These are phyloP conservation scores for Carex cristatella DNA, from an alignment of 176 grass and related monocot species.

Conservation along the genomic window DNA sequence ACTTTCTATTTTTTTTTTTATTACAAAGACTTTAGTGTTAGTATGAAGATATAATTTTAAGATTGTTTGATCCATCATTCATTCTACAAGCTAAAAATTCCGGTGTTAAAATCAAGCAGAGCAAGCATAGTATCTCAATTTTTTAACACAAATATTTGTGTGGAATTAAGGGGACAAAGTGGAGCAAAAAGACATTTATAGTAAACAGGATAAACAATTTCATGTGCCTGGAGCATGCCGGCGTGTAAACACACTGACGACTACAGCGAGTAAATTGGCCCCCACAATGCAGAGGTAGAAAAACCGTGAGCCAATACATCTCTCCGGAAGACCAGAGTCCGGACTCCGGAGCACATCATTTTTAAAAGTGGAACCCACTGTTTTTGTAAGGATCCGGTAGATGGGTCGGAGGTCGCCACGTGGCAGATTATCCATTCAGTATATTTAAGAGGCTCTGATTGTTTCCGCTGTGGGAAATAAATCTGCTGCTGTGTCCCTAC, in stretches of 20 bases:
- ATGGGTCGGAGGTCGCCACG: slow-evolving; percentile 37
- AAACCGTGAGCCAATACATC: not conserved
- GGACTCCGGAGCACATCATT: not conserved
- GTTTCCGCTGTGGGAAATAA: no score
- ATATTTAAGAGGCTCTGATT: not conserved
- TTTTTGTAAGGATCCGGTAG: not conserved
- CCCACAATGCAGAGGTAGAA: not conserved
- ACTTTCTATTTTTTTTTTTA: no score
- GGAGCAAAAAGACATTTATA: not conserved
- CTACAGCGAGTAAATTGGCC: not conserved
- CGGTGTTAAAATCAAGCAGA: not conserved
- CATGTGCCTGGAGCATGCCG: not conserved
- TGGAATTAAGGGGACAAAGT: not conserved
- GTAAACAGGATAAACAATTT: not conserved
- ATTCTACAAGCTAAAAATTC: no score
- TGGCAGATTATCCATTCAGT: slow-evolving; percentile 39
- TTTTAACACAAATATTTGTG: not conserved
- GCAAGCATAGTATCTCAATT: not conserved
- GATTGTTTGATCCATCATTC: not conserved
- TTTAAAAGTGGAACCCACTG: not conserved
- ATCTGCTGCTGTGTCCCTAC: no score
- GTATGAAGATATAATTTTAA: no score
- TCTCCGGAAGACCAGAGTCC: not conserved
- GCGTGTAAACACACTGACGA: not conserved
- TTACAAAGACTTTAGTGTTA: no score